Percentiles rank a stretch among this genome's conserved stretches.
Conservation (phyloP, 768 basidiomycete genomes). For the Calocybe gangraenosa region DNA sequence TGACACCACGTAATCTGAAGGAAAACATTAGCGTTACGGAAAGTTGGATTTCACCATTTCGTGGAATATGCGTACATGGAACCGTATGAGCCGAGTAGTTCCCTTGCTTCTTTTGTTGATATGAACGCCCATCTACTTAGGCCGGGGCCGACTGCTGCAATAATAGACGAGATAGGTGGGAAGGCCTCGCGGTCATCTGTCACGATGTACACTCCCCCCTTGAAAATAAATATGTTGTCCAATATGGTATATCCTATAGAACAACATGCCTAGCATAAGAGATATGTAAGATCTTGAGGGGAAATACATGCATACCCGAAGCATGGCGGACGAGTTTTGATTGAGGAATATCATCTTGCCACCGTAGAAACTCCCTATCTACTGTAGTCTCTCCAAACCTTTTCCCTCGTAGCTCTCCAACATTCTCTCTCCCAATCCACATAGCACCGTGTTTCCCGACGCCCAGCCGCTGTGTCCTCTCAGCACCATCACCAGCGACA, state of each 20-base stretch:
- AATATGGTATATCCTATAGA: conserved; percentile 74
- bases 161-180: conserved; percentile 51
- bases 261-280: background rate
- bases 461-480: conserved; percentile 40
- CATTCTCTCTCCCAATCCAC: conserved; percentile 34
- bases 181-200: conserved; percentile 60
- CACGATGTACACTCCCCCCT: conserved; percentile 72
- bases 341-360: conserved; percentile 52
- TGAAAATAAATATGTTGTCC: conserved; percentile 74
- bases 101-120: conserved; percentile 43
- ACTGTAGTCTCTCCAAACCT: conserved; percentile 34
- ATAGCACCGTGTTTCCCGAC: conserved; percentile 39
- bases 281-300: background rate
- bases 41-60: background rate
- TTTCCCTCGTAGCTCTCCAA: conserved; percentile 21
- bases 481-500: conserved; percentile 52
- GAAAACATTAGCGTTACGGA: background rate
- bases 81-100: conserved; percentile 47
- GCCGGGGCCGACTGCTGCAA: conserved; percentile 33
- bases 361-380: conserved; percentile 50
- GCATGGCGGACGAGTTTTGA: conserved; percentile 59
- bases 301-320: conserved; percentile 43
- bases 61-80: conserved; percentile 39
- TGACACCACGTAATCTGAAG: conserved; percentile 59
- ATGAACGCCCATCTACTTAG: conserved; percentile 58